Base-by-base conservation (phyloP, 75 land plant species). In the Chamaecyparis obtusa region DNA sequence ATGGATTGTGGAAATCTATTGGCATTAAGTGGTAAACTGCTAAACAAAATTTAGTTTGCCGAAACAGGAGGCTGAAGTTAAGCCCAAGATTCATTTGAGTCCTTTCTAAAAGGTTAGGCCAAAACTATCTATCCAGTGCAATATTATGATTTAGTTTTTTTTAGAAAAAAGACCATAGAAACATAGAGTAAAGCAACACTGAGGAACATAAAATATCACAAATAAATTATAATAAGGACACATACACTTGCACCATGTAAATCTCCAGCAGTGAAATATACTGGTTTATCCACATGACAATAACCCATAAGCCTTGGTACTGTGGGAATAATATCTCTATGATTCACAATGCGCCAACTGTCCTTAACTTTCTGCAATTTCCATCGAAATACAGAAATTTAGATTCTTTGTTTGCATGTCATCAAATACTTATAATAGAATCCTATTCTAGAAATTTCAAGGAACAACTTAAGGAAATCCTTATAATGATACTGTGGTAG, bases 231-330 rank as follows among this genome's bases (percentile, higher is more conserved):
- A 46, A 30, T 81, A 30, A 27, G 84, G 75, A 74, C 37, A 33
- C 76, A 36, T 88, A 90, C 91, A 56, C 71, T 88, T 4, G 74
- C 87, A 88, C 89, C 91, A 44, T 64, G 76, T 51, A 92, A 83
- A 87, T 92, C 93, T 88, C 95, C 93, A 83, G 96, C 90, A 54
- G 92, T 88, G n/a, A 98, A 92, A 88, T 95, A 98, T 55, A 98
- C 90, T 41, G 99, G 95, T 82, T 94, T 95, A 77, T 96, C 99
- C 8, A 98, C 97, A 93, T 98, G 99, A 85, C 97, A 98, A 82
- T 98, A 98, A 35, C 99, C 99, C 98, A 98, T 98, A 85, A 96
- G 89, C 83, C 97, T 92, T 32, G 99, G 99, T 24, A 98, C 97
- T 57, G 99, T 96, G 56, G 99, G 99, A 86, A 98, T 96, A 44